Evolutionary conservation across 2,329 filamentous ascomycete species (phyloP).

Genomic region (Clarireedia paspali): DNA sequence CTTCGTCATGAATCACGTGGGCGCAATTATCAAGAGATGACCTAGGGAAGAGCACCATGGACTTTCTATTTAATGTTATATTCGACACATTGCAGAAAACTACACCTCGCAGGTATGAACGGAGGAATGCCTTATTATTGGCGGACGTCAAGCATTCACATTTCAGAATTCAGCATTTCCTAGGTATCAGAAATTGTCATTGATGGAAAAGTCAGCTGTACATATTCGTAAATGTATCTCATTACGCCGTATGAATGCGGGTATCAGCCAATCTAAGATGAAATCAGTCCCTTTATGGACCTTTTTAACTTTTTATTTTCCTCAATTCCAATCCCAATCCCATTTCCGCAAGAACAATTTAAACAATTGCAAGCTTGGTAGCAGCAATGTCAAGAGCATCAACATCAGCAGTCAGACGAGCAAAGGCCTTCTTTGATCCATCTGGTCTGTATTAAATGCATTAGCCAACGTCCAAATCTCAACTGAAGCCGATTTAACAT

Average conservation of each 20-base stretch:
- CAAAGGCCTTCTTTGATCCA: constrained; percentile 98
- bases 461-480: constrained; percentile 13
- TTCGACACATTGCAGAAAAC: not conserved
- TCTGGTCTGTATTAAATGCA: constrained; percentile 57
- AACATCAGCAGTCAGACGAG: constrained; percentile 89
- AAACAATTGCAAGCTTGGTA: constrained; percentile 97
- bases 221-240: constrained; percentile 22
- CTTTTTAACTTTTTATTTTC: constrained; percentile 12
- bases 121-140: too few species aligned
- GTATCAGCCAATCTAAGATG: constrained; percentile 16
- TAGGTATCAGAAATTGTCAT: constrained; percentile 5
- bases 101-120: too few species aligned
- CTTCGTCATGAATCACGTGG: not conserved
- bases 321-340: constrained; percentile 32
- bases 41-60: not conserved
- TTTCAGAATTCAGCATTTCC: not conserved
- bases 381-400: constrained; percentile 98
- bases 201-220: constrained; percentile 12
- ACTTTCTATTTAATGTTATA: not conserved
- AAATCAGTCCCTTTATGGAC: not conserved
- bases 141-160: not conserved
- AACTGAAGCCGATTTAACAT: constrained; percentile 31
- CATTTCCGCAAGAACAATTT: constrained; percentile 40
- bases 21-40: not conserved
- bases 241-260: constrained; percentile 29